Percentiles rank a stretch among this genome's conserved stretches.
phyloP scores from a whole-genome alignment of 2,329 filamentous ascomycete genomes.

The Trichoderma arundinaceum region DNA sequence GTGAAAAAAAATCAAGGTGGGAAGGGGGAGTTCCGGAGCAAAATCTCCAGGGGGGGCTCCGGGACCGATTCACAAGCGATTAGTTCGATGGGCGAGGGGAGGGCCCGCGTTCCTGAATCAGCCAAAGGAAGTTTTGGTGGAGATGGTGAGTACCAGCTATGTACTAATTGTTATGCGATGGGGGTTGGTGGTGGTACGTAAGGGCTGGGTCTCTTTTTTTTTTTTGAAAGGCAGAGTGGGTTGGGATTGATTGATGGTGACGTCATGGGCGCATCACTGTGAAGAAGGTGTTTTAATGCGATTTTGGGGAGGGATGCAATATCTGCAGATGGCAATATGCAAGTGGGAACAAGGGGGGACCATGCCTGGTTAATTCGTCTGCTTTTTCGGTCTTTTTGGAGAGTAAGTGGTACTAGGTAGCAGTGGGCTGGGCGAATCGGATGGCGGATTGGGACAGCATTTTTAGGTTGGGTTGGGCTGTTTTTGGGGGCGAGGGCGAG shows the following conservation, averaged over 20 bases:
- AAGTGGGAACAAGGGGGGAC: background rate
- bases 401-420: background rate
- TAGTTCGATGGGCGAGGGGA: conserved; percentile 28
- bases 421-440: no score
- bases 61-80: conserved; percentile 30
- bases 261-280: conserved; percentile 22
- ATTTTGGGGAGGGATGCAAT: background rate
- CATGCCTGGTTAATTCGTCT: no score
- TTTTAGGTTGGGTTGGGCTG: conserved; percentile 9
- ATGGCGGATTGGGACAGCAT: background rate
- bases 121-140: background rate
- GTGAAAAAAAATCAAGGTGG: conserved; percentile 4
- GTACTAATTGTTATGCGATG: no score
- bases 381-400: background rate
- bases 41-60: conserved; percentile 17
- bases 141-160: no score
- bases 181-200: no score
- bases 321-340: background rate
- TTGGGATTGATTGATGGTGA: conserved; percentile 5
- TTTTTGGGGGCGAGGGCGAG: conserved; percentile 2
- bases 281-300: background rate
- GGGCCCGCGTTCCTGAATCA: conserved; percentile 27
- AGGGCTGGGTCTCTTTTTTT: background rate
- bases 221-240: conserved; percentile 6
- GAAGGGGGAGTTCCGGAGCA: conserved; percentile 14